phyloP scores from a whole-genome alignment of 148 eudicot genomes.

The Rhododendron mucronatum region DNA sequence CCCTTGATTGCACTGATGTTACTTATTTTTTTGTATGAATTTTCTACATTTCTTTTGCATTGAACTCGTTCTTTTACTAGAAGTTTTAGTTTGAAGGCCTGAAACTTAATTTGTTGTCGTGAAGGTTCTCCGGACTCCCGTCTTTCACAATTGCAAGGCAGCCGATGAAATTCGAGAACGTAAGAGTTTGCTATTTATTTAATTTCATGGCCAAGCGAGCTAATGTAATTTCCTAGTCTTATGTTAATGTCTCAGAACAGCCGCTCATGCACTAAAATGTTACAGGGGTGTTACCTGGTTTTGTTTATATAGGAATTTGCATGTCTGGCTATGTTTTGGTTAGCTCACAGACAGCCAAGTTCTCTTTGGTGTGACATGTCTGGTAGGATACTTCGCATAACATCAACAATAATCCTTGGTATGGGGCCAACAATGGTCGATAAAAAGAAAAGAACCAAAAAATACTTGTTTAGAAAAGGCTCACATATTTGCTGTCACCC shows the following conservation, averaged over 20 bases:
- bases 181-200: constrained; percentile 24
- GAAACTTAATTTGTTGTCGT: constrained; percentile 16
- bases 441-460: background rate
- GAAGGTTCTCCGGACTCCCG: constrained; percentile 68
- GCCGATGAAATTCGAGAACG: constrained; percentile 60
- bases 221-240: background rate
- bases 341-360: background rate
- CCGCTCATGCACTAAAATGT: background rate
- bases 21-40: background rate
- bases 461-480: background rate
- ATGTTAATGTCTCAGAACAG: background rate
- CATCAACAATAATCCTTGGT: background rate
- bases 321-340: background rate
- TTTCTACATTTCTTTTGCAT: background rate
- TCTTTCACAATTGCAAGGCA: constrained; percentile 55
- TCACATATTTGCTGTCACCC: background rate
- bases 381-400: background rate
- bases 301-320: background rate
- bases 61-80: constrained; percentile 4
- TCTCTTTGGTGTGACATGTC: background rate
- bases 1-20: background rate
- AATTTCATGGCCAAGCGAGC: background rate
- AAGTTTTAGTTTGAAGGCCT: background rate
- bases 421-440: background rate
- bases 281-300: background rate